Conservation (phyloP, 257 asterid genomes). For the Cruciata laevipes region DNA sequence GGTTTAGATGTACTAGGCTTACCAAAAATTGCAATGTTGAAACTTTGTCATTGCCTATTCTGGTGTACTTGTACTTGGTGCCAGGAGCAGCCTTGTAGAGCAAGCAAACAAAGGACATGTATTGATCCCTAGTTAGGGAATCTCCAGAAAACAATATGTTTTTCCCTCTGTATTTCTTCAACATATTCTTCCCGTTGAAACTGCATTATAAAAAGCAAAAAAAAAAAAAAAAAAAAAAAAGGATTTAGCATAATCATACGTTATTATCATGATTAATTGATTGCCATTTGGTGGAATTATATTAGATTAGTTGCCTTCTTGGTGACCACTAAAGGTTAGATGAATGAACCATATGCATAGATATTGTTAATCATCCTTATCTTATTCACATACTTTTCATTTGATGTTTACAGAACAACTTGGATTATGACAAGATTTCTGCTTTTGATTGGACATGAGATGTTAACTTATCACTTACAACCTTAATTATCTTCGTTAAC, state of each 20-base stretch:
- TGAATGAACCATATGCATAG: too few relatives aligned
- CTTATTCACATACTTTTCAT: neutral
- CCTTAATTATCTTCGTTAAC: neutral
- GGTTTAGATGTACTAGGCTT: too few relatives aligned
- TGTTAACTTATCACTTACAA: neutral
- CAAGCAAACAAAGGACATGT: constrained; percentile 36
- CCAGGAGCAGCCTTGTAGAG: constrained; percentile 24
- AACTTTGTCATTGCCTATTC: constrained; percentile 15
- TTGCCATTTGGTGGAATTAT: neutral
- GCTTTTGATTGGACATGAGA: neutral
- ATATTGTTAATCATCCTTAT: too few relatives aligned
- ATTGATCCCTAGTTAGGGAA: constrained; percentile 34
- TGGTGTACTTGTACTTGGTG: constrained; percentile 22
- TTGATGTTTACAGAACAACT: neutral
- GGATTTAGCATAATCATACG: neutral
- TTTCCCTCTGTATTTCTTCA: constrained; percentile 33
- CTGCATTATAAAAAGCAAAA: constrained; percentile 4
- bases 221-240: too few relatives aligned
- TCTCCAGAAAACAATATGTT: constrained; percentile 36
- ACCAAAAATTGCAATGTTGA: constrained; percentile 25
- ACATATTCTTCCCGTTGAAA: constrained; percentile 28
- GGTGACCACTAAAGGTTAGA: neutral
- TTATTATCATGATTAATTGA: too few relatives aligned
- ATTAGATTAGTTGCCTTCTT: neutral
- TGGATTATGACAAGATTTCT: neutral